Evolutionary conservation across 306 rosid genomes (phyloP).

Genomic region (Morella rubra): DNA sequence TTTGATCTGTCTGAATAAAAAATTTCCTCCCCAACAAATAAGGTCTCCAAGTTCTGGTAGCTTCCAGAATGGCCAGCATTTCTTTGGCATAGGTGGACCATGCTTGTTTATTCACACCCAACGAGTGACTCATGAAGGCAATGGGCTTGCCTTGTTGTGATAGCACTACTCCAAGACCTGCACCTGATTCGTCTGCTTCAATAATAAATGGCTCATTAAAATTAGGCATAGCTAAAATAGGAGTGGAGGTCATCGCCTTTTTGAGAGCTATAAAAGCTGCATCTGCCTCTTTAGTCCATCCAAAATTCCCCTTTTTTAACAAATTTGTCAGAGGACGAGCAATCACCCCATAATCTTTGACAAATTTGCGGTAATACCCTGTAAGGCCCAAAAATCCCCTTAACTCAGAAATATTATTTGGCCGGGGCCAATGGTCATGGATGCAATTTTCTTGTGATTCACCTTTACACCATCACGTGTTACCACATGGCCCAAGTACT

Average conservation of each 20-base stretch:
- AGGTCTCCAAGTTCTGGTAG: not conserved
- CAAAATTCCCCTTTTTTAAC: not conserved
- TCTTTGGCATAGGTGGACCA: not conserved
- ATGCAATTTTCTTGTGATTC: not conserved
- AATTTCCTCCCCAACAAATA: not conserved
- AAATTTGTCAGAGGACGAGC: constrained; percentile 3
- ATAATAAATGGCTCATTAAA: not conserved
- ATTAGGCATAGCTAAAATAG: not conserved
- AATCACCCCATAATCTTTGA: not conserved
- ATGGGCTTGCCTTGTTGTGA: constrained; percentile 4
- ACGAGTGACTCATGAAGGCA: not conserved
- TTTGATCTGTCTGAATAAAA: not conserved
- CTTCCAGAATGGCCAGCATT: not conserved
- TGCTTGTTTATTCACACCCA: not conserved
- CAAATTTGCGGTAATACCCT: not conserved
- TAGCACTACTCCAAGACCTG: not conserved
- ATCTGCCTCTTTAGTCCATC: not conserved
- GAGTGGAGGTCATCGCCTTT: not conserved
- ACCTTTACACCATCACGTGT: not conserved
- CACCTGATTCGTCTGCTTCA: not conserved
- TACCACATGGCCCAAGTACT: constrained; percentile 7
- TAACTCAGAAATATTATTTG: constrained; percentile 1
- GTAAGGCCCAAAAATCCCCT: constrained; percentile 4
- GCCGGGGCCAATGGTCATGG: not conserved
- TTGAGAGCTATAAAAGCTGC: not conserved